These are phyloP conservation scores for Paramecium pentaurelia DNA, from an alignment of 73 alveolate species.

Conservation along the genomic window DNA sequence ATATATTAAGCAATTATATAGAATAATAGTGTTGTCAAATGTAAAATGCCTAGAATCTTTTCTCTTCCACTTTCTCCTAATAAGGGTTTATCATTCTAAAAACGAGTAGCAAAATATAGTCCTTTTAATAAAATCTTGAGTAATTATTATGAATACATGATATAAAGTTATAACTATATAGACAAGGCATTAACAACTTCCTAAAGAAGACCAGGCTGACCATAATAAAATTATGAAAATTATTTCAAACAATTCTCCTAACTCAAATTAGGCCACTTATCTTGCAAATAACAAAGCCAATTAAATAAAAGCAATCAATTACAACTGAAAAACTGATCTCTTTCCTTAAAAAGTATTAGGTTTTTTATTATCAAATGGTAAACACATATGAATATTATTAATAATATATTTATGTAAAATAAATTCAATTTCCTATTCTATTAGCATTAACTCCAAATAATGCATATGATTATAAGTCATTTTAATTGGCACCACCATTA, in stretches of 20 bases:
- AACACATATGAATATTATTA: background rate
- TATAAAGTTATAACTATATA: conserved; percentile 11
- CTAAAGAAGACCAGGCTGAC: conserved; percentile 15
- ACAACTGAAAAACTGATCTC: background rate
- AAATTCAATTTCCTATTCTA: background rate
- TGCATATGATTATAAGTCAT: background rate
- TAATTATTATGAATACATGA: background rate
- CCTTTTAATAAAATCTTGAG: background rate
- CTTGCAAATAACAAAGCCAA: conserved; percentile 15
- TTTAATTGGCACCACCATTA: background rate
- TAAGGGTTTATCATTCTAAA: background rate
- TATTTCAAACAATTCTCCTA: conserved; percentile 17
- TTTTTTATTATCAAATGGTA: conserved; percentile 14
- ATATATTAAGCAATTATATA: conserved; percentile 1
- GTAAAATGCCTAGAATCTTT: background rate
- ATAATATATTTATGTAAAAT: background rate
- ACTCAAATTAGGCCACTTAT: background rate
- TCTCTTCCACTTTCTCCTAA: background rate
- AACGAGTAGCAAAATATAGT: conserved; percentile 5
- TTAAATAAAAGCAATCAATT: background rate
- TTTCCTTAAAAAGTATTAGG: background rate
- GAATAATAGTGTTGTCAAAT: background rate
- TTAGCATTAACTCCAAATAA: conserved; percentile 19
- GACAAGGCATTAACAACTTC: background rate
- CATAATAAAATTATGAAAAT: background rate